Evolutionary conservation across 2,329 filamentous ascomycete species (phyloP), one percentile per base, ranked within the genome.

Genomic region (Penicillium sp.): DNA sequence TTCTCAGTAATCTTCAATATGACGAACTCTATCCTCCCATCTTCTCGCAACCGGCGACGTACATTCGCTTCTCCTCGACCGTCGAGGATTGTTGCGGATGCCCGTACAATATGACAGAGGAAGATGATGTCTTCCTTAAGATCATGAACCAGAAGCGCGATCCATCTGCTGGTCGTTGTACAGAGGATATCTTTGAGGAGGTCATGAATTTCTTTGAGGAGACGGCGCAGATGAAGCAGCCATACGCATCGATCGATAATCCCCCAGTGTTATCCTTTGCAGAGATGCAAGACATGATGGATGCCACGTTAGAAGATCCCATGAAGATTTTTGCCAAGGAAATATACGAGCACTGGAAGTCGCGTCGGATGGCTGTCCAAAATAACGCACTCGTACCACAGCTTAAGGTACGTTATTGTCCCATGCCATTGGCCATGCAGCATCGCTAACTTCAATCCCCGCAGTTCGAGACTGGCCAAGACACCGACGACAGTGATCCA

Each of bases 61-160:
- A 97, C 72, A 95, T 98, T 67, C 88, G 91, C 57, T 97, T 95
- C 74, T 97, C 93, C 57, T 91, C 95, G 59, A 98, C 93, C 3
- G 91, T 98, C 54, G 93, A 98, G 72, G 93, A 98, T 71, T 95
- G 86, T 62, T 85, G 88, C 64, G 87, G 87, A 62, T 87, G 85
- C 66, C 81, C 84, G 61, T 98, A 98, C 82, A 89, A 95, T 72
- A 91, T 97, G 86, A 90, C 84, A 26, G 83, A 85, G 57, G 88
- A 95, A 64, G 93, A 98, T 72, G 86, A 89, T 68, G 81, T 78
- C 49, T 95, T 88, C 65, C 79, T 98, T 61, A 87, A 84, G 64
- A 77, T 81, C 58, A 85, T 93, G 74, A 98, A 97, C 72, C 76
- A 82, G 60, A 90, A 86, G 72, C 82, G 79, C 61, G 76, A 82